A percentile compares a stretch with the other conserved stretches of the same genome.
Conservation (phyloP, 106 monocot genomes). For the Dioscorea dumetorum region DNA sequence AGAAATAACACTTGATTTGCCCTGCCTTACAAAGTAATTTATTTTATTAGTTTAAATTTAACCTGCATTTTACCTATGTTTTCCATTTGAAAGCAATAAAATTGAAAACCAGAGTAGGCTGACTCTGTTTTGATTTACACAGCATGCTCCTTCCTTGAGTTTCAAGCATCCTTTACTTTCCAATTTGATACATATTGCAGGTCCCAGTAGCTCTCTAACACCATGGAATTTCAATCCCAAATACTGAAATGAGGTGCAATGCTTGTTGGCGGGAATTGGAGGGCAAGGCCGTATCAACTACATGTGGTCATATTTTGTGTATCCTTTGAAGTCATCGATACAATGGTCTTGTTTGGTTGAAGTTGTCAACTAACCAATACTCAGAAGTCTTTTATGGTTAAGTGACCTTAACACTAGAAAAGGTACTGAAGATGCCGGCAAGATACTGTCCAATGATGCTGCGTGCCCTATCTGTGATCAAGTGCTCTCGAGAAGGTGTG, state of each 20-base stretch:
- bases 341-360: too few relatives aligned
- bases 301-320: conserved; percentile 96
- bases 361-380: too few relatives aligned
- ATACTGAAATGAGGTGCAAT: conserved; percentile 86
- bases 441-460: conserved; percentile 86
- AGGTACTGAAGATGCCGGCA: conserved; percentile 93
- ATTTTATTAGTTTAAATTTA: too few relatives aligned
- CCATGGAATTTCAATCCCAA: not conserved
- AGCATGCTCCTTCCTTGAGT: too few relatives aligned
- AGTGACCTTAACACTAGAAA: conserved; percentile 20
- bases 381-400: not conserved
- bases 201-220: not conserved
- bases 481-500: conserved; percentile 89
- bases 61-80: too few relatives aligned
- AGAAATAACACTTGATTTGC: too few relatives aligned
- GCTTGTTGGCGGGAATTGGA: conserved; percentile 96
- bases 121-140: too few relatives aligned
- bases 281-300: conserved; percentile 80
- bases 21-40: too few relatives aligned
- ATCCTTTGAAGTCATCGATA: conserved; percentile 19
- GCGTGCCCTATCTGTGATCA: conserved; percentile 97
- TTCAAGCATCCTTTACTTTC: too few relatives aligned
- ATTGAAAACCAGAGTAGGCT: too few relatives aligned
- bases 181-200: not conserved
- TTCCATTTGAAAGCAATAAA: too few relatives aligned